Base-by-base conservation (phyloP, 768 basidiomycete genomes). In the Baorangia bicolor region DNA sequence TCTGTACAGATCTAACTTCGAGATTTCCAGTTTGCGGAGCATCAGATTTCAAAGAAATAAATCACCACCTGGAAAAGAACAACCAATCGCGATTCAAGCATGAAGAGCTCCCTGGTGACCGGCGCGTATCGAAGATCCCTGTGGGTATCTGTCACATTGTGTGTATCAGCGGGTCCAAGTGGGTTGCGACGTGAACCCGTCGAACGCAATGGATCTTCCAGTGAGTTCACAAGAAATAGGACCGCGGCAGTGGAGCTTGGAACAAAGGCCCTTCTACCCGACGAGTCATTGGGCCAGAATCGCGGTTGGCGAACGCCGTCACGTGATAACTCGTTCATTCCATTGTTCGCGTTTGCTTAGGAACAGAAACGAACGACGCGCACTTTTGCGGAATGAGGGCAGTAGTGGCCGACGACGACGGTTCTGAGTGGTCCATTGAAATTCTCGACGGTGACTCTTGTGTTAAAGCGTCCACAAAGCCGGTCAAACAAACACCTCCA, bases 381-480 rank as follows among this genome's bases (percentile, higher is more conserved):
- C 52, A 54, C 44, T 41, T 41, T 45, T 35, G 42, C 49, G 37
- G 16, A 52, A 66, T 64, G 67, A 62, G 50, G 50, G 25, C 52
- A 11, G n/a, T 50, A 13, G 27, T 40, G 31, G 42, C 47, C 23
- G 58, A 70, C 55, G 57, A 61, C 34, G 56, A 59, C 14, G 59
- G 57, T 13, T 53, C 68, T 23, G 70, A 73, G 38, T 70, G 64
- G 61, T 71, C 70, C 25, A 60, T 71, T 35, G 71, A 73, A 54
- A 70, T 71, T 34, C 33, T 66, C 38, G 70, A 72, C 9, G 70
- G 57, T 23, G 53, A 59, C 27, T n/a, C n/a, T n/a, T 50, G 39
- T 45, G 47, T 54, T 46, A 49, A 55, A 18, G 47, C 34, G 14
- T 55, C 52, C 20, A 30, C 54, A 59, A 59, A 61, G 58, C 16